These are phyloP conservation scores for Cladosporium sp. DNA, from an alignment of 2,329 filamentous ascomycete species.

Conservation along the genomic window DNA sequence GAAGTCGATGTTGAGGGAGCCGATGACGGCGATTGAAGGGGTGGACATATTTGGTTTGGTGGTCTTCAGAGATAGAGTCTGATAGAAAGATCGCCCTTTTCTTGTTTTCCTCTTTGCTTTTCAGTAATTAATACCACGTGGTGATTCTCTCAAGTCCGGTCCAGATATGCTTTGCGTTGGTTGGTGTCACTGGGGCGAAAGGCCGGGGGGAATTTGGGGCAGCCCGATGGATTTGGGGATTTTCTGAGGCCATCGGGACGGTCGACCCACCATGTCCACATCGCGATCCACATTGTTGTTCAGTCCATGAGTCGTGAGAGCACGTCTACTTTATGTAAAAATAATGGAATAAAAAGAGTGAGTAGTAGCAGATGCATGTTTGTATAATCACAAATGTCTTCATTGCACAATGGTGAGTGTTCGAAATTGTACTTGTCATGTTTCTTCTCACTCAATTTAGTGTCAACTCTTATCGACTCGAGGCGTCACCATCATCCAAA, in stretches of 20 bases:
- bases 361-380: too few species aligned
- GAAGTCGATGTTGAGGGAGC: conserved; percentile 92
- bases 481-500: too few species aligned
- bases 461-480: too few species aligned
- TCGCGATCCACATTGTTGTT: not conserved
- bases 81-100: not conserved
- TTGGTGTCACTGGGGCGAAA: not conserved
- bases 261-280: not conserved
- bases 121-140: not conserved
- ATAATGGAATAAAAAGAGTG: too few species aligned
- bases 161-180: not conserved
- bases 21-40: conserved; percentile 70
- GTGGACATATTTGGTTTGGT: not conserved
- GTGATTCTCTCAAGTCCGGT: not conserved
- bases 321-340: not conserved
- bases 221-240: not conserved
- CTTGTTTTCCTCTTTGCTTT: not conserved
- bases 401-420: too few species aligned
- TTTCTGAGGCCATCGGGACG: not conserved
- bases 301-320: not conserved
- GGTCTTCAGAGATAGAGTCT: not conserved
- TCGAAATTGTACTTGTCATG: too few species aligned
- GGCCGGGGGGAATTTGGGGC: conserved; percentile 5
- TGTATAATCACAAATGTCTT: too few species aligned
- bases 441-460: too few species aligned